Base-by-base conservation (phyloP, 2,329 filamentous ascomycete species). In the Ceratocystis colombiana region DNA sequence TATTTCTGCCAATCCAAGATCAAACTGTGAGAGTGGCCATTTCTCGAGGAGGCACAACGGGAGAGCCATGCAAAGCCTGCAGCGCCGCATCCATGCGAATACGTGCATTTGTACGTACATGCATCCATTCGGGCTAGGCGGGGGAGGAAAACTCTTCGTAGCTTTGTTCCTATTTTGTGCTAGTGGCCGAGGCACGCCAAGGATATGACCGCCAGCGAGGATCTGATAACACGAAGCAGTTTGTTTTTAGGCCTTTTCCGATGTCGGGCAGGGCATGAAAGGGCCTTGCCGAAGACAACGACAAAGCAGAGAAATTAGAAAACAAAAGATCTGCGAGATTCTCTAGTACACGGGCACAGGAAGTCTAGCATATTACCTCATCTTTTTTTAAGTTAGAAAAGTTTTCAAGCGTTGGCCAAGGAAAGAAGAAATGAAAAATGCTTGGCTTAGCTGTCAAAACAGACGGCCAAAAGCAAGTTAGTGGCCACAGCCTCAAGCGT, bases 121-220 rank as follows among this genome's bases (percentile, higher is more conserved):
- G 37, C 37, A 41, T 15, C 10, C 10, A 41, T 41, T 55, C 8
- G 20, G 25, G 50, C 22, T 37, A n/a, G 25, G 25, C 30, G 33
- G 55, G 55, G 17, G 8, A 62, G 59, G 3, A 62, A 62, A 62
- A 62, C 59, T 62, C 28, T 59, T 59, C 55, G 55, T 17, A 59
- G 55, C 28, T 59, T 59, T 59, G 28, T 59, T 59, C 55, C 55
- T 59, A 59, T 59, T 59, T 59, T n/a, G 55, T 59, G 55, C 28
- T 59, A 59, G 55, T 37, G 55, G 28, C 55, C 55, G 55, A 59
- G 55, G 28, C n/a, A 59, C 28, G n/a, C 0, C 55, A 59, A 33
- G 55, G 55, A 37, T 59, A 37, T 37, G 28, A 59, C 55, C n/a
- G 30, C 55, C 33, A 33, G 12, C 28, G 25, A 20, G 55, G 55